Evolutionary conservation across 345 rosid species (phyloP).

Genomic region (Syzygium aromaticum): DNA sequence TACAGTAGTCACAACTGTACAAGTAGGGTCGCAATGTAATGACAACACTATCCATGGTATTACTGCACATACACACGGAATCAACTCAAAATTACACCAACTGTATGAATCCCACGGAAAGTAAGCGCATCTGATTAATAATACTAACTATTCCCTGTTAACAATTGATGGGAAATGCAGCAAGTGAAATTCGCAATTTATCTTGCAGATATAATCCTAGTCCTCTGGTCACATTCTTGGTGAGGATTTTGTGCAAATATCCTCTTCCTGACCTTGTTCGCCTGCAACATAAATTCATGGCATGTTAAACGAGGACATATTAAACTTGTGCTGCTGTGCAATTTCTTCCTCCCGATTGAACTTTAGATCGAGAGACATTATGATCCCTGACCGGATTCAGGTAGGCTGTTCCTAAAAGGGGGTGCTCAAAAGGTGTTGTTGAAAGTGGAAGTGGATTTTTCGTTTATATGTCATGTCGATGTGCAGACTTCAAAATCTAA

Average conservation of each 20-base stretch:
- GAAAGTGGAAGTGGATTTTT: neutral
- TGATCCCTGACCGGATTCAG: neutral
- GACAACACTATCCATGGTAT: neutral
- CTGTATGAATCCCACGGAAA: neutral
- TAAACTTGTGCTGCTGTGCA: neutral
- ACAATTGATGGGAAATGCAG: neutral
- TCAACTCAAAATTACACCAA: neutral
- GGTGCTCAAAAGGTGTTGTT: neutral
- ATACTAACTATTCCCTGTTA: neutral
- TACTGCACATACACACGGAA: neutral
- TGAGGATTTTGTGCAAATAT: constrained; percentile 8
- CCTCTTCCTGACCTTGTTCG: constrained; percentile 22
- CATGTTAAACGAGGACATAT: neutral
- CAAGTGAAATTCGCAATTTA: neutral
- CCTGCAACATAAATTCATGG: constrained; percentile 11
- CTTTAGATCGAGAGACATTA: neutral
- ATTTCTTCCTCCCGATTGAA: neutral
- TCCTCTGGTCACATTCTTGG: neutral
- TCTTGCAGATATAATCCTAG: neutral
- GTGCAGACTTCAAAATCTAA: neutral
- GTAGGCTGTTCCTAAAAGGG: neutral
- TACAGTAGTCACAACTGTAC: neutral
- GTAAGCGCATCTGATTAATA: neutral
- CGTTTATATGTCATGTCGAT: neutral
- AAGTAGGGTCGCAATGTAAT: neutral